Evolutionary conservation across 768 basidiomycete genomes (phyloP).

Genomic region (Termitomyces sp.): DNA sequence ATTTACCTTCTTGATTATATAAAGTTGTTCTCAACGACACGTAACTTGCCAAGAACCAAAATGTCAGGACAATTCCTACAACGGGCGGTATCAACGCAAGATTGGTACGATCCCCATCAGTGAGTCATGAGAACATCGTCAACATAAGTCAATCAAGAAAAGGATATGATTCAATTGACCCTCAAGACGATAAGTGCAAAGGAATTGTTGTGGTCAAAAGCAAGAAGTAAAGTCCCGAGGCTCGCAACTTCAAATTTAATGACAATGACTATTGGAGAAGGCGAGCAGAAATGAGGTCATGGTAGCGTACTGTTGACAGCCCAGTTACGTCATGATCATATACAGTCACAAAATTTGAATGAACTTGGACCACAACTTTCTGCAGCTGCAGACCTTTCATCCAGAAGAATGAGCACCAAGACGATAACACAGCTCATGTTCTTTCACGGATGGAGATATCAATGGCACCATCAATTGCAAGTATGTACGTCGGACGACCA

Average conservation of each 20-base stretch:
- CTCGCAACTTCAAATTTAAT: not conserved
- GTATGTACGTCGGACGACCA: no score
- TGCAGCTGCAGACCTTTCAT: no score
- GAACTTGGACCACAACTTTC: not conserved
- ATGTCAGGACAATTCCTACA: not conserved
- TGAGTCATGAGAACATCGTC: not conserved
- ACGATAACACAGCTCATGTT: not conserved
- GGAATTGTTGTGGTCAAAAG: not conserved
- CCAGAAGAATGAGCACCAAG: not conserved
- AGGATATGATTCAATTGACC: not conserved
- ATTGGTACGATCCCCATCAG: no score
- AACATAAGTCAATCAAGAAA: no score
- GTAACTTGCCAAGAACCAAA: not conserved
- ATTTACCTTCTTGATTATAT: no score
- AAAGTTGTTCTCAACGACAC: no score
- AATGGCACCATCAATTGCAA: not conserved
- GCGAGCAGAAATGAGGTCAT: not conserved
- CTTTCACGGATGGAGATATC: not conserved
- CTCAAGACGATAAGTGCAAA: not conserved
- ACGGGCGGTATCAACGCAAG: not conserved
- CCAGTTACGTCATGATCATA: not conserved
- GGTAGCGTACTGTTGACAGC: not conserved
- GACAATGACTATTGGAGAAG: no score
- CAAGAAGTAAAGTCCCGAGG: not conserved
- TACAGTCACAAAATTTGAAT: not conserved